phyloP scores from a whole-genome alignment of 2,329 filamentous ascomycete genomes.

The Ophiosphaerella korrae region DNA sequence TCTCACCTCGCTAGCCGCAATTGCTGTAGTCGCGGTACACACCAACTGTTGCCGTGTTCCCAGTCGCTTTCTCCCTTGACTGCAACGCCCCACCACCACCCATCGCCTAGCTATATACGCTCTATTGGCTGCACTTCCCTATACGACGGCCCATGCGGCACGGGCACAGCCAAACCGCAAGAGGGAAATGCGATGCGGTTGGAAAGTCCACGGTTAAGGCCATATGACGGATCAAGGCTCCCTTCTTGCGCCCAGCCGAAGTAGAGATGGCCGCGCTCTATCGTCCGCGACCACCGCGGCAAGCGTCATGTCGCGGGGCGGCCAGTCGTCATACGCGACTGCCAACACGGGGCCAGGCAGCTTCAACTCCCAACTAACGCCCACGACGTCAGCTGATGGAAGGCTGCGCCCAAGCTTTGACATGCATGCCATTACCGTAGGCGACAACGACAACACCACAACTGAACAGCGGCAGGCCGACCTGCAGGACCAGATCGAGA shows the following conservation, averaged over 20 bases:
- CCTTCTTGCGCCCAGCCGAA: constrained; percentile 51
- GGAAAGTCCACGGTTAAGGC: constrained; percentile 44
- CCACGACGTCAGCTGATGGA: constrained; percentile 68
- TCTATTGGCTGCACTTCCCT: constrained; percentile 16
- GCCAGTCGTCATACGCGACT: constrained; percentile 68
- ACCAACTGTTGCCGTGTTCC: not conserved
- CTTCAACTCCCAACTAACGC: constrained; percentile 86
- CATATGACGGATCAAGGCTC: constrained; percentile 44
- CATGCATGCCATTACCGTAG: constrained; percentile 56
- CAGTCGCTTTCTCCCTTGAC: constrained; percentile 12
- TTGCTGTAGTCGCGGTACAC: constrained; percentile 10
- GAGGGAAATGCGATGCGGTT: constrained; percentile 46
- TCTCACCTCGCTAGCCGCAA: constrained; percentile 18
- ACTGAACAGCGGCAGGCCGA: constrained; percentile 76
- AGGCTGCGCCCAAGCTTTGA: constrained; percentile 63
- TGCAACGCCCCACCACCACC: constrained; percentile 6
- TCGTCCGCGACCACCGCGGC: constrained; percentile 61
- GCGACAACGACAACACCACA: constrained; percentile 65
- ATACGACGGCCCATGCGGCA: constrained; percentile 41
- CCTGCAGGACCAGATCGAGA: constrained; percentile 84
- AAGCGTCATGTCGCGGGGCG: constrained; percentile 60
- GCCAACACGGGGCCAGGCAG: constrained; percentile 72
- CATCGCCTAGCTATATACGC: not conserved
- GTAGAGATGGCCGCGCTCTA: constrained; percentile 61
- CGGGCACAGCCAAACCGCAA: constrained; percentile 35